Evolutionary conservation across 345 rosid species (phyloP).

Genomic region (Boechera divaricarpa): DNA sequence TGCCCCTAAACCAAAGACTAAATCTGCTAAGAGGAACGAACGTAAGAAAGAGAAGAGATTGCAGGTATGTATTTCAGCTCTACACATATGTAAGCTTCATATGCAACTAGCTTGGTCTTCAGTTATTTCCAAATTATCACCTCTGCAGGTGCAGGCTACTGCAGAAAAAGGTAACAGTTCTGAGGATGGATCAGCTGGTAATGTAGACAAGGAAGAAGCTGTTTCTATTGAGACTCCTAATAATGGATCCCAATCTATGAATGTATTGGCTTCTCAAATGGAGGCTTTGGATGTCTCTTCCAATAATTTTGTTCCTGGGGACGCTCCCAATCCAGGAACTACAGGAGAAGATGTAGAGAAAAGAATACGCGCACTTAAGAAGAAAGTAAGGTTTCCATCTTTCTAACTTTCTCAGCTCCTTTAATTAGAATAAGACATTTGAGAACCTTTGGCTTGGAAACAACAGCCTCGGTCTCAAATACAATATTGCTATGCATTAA

Average conservation of each 20-base stretch:
- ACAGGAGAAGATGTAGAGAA: conserved; percentile 71
- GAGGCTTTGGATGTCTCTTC: conserved; percentile 66
- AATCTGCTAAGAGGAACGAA: conserved; percentile 81
- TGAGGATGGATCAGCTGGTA: conserved; percentile 53
- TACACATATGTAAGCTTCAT: background rate
- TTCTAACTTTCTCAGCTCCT: conserved; percentile 25
- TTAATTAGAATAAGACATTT: background rate
- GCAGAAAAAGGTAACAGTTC: conserved; percentile 64
- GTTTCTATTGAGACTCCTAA: conserved; percentile 35
- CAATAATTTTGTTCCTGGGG: conserved; percentile 46
- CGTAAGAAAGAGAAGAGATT: conserved; percentile 89
- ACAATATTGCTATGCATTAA: too few species aligned
- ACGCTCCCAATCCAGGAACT: conserved; percentile 48
- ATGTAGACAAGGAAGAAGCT: conserved; percentile 47
- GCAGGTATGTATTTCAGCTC: conserved; percentile 57
- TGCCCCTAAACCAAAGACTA: conserved; percentile 72
- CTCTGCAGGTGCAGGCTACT: conserved; percentile 72
- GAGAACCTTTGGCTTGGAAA: conserved; percentile 9
- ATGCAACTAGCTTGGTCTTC: conserved; percentile 1
- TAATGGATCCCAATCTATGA: conserved; percentile 52
- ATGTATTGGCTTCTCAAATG: conserved; percentile 70
- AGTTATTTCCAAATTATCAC: background rate
- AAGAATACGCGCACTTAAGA: conserved; percentile 82
- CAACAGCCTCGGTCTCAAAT: too few species aligned
- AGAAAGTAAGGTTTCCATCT: conserved; percentile 66